Evolutionary conservation across 129 eudicot species (phyloP).

Genomic region (Escallonia rubra): DNA sequence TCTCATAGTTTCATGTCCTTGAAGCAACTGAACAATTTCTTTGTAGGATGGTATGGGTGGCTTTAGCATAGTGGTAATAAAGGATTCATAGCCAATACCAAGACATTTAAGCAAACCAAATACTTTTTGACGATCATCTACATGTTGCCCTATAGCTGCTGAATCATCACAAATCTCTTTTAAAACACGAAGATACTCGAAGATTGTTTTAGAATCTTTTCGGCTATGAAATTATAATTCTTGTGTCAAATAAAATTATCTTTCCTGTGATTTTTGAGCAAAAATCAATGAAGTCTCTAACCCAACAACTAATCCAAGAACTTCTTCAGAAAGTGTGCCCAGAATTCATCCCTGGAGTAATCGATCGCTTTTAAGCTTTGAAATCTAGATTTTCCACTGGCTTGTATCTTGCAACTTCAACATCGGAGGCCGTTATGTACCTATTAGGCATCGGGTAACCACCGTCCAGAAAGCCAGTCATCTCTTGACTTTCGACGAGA

Average conservation of each 20-base stretch:
- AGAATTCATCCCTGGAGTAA: background rate
- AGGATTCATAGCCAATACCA: slow-evolving; percentile 2
- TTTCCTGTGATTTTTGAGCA: background rate
- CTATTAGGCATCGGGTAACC: too few relatives aligned
- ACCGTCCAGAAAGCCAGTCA: background rate
- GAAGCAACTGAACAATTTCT: too few relatives aligned
- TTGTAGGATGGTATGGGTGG: background rate
- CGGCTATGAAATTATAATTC: background rate
- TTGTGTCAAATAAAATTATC: slow-evolving; percentile 2
- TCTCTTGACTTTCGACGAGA: background rate
- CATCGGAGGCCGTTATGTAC: too few relatives aligned
- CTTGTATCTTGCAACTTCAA: too few relatives aligned
- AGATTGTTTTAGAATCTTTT: background rate
- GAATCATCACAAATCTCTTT: background rate
- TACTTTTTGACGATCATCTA: background rate
- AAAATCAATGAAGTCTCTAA: background rate
- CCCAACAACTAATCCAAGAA: background rate
- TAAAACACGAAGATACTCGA: background rate
- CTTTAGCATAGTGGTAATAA: slow-evolving; percentile 4
- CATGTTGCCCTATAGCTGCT: background rate
- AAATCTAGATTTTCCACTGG: too few relatives aligned
- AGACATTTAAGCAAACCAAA: background rate
- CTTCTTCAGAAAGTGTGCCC: background rate
- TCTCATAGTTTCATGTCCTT: too few relatives aligned
- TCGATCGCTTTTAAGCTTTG: background rate